Evolutionary conservation across 371 early-diverging fungal genomes (phyloP), one percentile per base, ranked within the genome.

Genomic region (Conidiobolus incongruus): DNA sequence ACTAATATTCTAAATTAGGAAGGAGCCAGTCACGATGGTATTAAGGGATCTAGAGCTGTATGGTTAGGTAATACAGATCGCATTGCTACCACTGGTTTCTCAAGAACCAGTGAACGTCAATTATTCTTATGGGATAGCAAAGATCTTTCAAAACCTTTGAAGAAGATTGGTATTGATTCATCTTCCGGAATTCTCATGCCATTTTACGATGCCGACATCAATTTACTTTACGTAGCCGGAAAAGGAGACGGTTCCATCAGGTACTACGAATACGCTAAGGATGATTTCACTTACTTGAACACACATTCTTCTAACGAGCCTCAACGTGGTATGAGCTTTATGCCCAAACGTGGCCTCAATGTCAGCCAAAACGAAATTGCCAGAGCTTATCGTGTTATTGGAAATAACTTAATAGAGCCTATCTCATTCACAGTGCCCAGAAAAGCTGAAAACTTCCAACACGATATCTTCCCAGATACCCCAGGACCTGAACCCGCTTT

Each of bases 161-260:
- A 73, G 50, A 61, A 68, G 42, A 72, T 70, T 46, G 67, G 70
- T 48, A 54, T 96, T 47, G 97, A 95, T 56, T 84, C 85, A 29
- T 81, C 87, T 2, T 84, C 95, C 11, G 97, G 96, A 46, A 72
- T 90, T 52, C 60, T 95, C 31, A 93, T 96, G 79, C 97, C 97
- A 16, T 81, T 77, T 66, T 96, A 75, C 56, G 97, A 96, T 58
- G 53, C 57, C 11, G 87, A 89, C 59, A 83, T 76, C 29, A 75
- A 65, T 41, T 73, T 96, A 65, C 68, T 96, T 23, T 96, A 80
- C 60, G 58, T 96, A 44, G 96, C 91, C 20, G 96, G 97, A 41
- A 95, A 94, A 61, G 90, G 97, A 54, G 97, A 96, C 57, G 93
- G 93, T 37, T 94, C 88, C 60, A 93, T 96, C 55, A 78, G 92